Base-by-base conservation (phyloP, 805 yeast species). In the Spathaspora passalidarum region DNA sequence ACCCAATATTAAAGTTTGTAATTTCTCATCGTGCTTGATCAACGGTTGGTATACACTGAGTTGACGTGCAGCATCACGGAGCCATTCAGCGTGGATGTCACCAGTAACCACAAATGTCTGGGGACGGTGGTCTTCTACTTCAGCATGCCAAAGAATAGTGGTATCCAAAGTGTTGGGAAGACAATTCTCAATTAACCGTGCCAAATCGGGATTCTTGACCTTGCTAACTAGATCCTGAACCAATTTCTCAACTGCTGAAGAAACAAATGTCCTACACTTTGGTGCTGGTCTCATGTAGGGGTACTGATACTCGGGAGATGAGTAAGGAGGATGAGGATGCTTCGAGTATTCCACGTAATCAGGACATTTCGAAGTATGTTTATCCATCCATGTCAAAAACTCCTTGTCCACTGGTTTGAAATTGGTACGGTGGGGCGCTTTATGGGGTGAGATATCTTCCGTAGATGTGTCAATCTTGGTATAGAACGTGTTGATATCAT, bases 31-130 rank as follows among this genome's bases (percentile, higher is more conserved):
- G 44, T 75, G 57, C 34, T 66, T 65, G 11, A 82, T 65, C 18
- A 88, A 71, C 6, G 80, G 80, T 55, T 84, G 82, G 61, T 88
- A 90, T 2, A 86, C 87, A 3, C 88, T 77, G 40, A 89, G 65
- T 59, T 89, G 97, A 54, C 94, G 71, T 0, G 96, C 88, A 1
- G 95, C 82, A 62, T 89, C 97, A 44, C 97, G 67, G 41, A 89
- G 68, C 97, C 97, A 89, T 63, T 89, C 96, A 2, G 96, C 96
- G 61, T 88, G 90, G 46, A 89, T 89, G 59, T 89, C 97, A 8
- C 97, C 97, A 0, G 97, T 89, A 25, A 88, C 92, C 1, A 89
- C 78, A 63, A 89, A 89, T 0, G 95, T 81, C 79, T 0, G 90
- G 66, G 4, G 17, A 10, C 47, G 50, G 1, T 39, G 50, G 2